Evolutionary conservation across 768 basidiomycete genomes (phyloP).

Genomic region (Tulasnella sp.): DNA sequence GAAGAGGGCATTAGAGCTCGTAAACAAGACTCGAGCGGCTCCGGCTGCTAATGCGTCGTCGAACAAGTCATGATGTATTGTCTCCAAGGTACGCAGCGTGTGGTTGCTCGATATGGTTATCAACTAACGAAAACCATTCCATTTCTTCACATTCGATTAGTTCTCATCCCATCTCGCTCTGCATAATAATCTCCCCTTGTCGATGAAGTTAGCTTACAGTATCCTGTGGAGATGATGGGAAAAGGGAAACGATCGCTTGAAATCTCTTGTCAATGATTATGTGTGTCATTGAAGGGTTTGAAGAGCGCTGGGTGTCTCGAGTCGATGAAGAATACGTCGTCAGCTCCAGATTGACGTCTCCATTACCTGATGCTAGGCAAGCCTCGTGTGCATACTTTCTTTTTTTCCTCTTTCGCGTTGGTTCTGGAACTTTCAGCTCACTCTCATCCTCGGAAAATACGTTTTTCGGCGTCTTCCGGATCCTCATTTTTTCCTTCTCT

Average conservation of each 20-base stretch:
- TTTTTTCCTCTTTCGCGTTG: not conserved
- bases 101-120: not conserved
- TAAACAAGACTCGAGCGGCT: conserved; percentile 8
- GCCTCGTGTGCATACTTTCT: not conserved
- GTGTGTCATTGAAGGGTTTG: not conserved
- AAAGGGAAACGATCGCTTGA: not conserved
- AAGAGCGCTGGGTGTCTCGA: not conserved
- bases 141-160: not conserved
- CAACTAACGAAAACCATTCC: not conserved
- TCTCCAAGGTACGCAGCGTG: not conserved
- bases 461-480: not conserved
- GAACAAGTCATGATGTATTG: not conserved
- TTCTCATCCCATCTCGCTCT: not conserved
- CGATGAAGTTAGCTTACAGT: not conserved
- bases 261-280: conserved; percentile 4
- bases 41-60: not conserved
- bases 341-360: not conserved
- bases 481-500: not conserved
- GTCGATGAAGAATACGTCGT: not conserved
- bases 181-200: not conserved
- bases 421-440: not conserved
- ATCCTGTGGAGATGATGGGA: not conserved
- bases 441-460: not conserved
- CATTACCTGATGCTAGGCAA: conserved; percentile 1
- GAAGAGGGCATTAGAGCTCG: conserved; percentile 17